Evolutionary conservation across 805 yeast genomes (phyloP).

Genomic region (Candida insectalens): DNA sequence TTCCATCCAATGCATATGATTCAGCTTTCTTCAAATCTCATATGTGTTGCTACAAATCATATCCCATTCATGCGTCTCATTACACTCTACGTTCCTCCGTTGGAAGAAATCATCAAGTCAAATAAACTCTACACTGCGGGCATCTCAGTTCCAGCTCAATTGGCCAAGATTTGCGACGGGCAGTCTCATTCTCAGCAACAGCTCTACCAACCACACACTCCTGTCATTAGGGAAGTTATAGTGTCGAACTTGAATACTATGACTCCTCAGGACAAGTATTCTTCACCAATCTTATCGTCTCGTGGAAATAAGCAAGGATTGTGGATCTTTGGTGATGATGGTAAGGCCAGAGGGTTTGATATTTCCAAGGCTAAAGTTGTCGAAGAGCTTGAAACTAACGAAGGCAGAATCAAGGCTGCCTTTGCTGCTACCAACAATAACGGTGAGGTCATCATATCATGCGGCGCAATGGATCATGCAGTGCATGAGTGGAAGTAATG

Average conservation of each 20-base stretch:
- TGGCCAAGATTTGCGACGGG: neutral
- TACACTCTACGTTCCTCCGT: constrained; percentile 34
- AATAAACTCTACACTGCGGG: neutral
- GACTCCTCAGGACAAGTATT: constrained; percentile 63
- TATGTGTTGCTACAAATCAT: constrained; percentile 68
- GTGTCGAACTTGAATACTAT: constrained; percentile 35
- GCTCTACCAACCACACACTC: constrained; percentile 9
- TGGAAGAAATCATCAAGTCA: constrained; percentile 11
- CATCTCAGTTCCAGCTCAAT: neutral
- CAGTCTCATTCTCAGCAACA: neutral
- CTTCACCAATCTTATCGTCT: constrained; percentile 33
- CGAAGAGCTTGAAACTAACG: constrained; percentile 25
- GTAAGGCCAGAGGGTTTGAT: constrained; percentile 51
- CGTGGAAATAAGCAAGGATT: constrained; percentile 32
- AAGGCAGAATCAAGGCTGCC: constrained; percentile 42
- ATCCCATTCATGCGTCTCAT: constrained; percentile 68
- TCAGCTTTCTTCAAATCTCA: constrained; percentile 13
- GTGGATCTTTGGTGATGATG: constrained; percentile 68
- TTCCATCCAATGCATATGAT: constrained; percentile 48
- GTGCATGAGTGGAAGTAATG: constrained; percentile 23
- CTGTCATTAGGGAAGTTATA: constrained; percentile 26
- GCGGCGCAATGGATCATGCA: constrained; percentile 39
- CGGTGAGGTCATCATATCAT: constrained; percentile 32
- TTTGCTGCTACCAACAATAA: constrained; percentile 13
- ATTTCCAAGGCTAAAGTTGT: constrained; percentile 27